Base-by-base conservation (phyloP, 1,284 basidiomycete species). In the Sporisorium exsertum region DNA sequence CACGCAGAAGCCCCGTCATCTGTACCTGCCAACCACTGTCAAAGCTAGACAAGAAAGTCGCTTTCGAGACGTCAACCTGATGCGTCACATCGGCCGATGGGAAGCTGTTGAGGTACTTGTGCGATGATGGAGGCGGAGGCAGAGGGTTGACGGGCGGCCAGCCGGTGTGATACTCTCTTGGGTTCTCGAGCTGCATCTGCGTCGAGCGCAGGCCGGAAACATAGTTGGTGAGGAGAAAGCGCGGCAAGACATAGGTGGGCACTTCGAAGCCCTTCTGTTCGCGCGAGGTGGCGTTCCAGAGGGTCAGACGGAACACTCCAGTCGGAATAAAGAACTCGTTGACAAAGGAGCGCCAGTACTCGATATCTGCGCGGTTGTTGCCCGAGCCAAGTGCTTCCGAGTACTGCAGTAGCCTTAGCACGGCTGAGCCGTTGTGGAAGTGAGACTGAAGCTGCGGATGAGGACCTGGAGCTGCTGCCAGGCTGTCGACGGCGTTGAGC, bases 251-350 rank as follows among this genome's bases (percentile, higher is more conserved):
- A 22, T 61, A 75, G 13, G 73, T 71, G 8, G 78, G 78, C 26
- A 80, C 70, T 53, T 77, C 74, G 58, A 80, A 80, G 22, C 61
- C 72, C 67, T 78, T 78, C 49, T 79, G 78, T 43, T 80, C 78
- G 52, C 77, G 64, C n/a, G 75, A 72, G 15, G 65, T 61, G 22
- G 73, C 63, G 50, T 80, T 80, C 69, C 69, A 80, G 16, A 78
- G 64, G 22, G 77, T 67, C 15, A 75, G 59, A 26, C 73, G 69
- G 51, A 78, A 76, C 16, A 73, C 59, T 27, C 76, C 76, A 7
- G 67, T 60, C 7, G 78, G 70, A 18, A 72, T 42, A 46, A 67
- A 80, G 59, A 80, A 80, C 47, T 78, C 77, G 47, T 63, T 43
- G 49, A 73, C 73, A 53, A 78, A 80, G 6, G 64, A 29, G 13